Base-by-base conservation (phyloP, 192 early-diverging fungal genomes). In the Dissophora globulifera region DNA sequence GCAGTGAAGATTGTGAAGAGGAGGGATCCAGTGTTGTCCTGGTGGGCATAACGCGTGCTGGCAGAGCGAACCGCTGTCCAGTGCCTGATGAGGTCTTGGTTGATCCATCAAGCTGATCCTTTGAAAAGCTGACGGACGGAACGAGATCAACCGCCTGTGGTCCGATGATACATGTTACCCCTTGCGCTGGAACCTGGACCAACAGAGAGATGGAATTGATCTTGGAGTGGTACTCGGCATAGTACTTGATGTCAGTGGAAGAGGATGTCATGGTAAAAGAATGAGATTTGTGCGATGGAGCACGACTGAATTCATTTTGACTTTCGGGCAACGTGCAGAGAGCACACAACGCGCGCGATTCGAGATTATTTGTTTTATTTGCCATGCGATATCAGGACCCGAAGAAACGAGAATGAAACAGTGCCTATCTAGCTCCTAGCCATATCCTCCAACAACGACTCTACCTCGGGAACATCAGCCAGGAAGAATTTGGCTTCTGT, bases 401-500 rank as follows among this genome's bases (percentile, higher is more conserved):
- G n/a, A n/a, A n/a, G n/a, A n/a, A n/a, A n/a, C n/a, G n/a, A n/a
- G n/a, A n/a, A n/a, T n/a, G n/a, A n/a, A n/a, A n/a, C n/a, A n/a
- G n/a, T n/a, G n/a, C n/a, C n/a, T n/a, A n/a, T 38, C 45, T 52
- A 83, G 58, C 40, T 72, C 56, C 52, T 76, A 2, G 62, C 78
- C 50, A 82, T 65, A 30, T 59, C 70, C 43, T 72, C 69, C 16
- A 87, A 43, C 33, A 87, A 48, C 25, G 56, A 75, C 49, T 85
- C 78, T 10, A 87, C 85, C 32, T 85, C 78, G 9, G 62, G 68
- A 17, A 92, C 89, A 56, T 88, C 84, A 4, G 91, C 93, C 68
- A 98, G 81, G 49, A 91, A 98, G 78, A 86, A 94, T 67, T 86
- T 85, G 17, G 98, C 97, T 53, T 96, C 93, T 0, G 96, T 98